Conservation (phyloP, 805 yeast genomes). For the Phaffomyces opuntiae region DNA sequence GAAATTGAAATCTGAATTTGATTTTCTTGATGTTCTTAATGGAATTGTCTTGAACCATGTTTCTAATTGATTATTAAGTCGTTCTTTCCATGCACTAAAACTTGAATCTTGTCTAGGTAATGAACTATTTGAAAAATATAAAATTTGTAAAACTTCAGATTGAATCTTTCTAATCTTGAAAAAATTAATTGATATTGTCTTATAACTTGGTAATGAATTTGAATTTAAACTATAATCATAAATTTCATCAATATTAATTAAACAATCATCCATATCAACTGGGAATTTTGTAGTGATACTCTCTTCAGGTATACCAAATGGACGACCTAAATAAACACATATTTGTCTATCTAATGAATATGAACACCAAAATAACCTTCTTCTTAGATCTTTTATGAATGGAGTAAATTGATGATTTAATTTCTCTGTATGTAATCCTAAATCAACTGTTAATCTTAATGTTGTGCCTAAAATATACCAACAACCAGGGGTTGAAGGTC, state of each 20-base stretch:
- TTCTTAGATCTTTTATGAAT: constrained; percentile 57
- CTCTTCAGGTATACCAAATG: constrained; percentile 84
- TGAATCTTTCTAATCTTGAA: constrained; percentile 68
- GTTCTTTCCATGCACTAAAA: constrained; percentile 56
- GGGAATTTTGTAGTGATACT: constrained; percentile 68
- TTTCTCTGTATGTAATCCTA: constrained; percentile 74
- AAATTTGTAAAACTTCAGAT: constrained; percentile 63
- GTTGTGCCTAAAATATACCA: constrained; percentile 88
- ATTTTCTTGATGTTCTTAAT: constrained; percentile 48
- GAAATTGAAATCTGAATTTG: constrained; percentile 69
- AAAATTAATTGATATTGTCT: constrained; percentile 58
- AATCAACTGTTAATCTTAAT: constrained; percentile 69
- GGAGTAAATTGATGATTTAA: constrained; percentile 38
- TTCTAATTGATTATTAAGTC: constrained; percentile 45
- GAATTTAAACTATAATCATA: constrained; percentile 33
- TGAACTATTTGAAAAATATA: constrained; percentile 62
- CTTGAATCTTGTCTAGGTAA: constrained; percentile 55
- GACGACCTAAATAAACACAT: constrained; percentile 80
- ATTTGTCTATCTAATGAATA: constrained; percentile 82
- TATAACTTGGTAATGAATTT: constrained; percentile 52
- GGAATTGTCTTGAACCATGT: constrained; percentile 50
- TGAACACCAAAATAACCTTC: constrained; percentile 84
- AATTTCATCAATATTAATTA: constrained; percentile 34
- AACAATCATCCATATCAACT: constrained; percentile 64
- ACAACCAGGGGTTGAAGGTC: constrained; percentile 87